phyloP scores from a whole-genome alignment of 257 asterid species.

The Lantana camara region DNA sequence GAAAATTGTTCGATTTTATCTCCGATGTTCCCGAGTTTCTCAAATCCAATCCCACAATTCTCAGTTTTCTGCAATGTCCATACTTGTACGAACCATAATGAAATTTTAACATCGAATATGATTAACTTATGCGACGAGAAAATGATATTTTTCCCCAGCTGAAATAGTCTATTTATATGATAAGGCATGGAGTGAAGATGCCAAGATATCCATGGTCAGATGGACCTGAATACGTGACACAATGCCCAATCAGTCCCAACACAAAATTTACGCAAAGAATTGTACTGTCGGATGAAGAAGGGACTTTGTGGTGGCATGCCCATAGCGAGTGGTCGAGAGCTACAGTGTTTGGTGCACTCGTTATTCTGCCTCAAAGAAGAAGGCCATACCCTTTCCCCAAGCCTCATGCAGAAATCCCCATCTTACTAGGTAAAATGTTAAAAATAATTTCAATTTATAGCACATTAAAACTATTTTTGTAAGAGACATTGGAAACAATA shows the following conservation, averaged over 20 bases:
- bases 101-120: no score
- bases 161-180: neutral
- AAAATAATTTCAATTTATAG: neutral
- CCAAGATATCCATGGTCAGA: conserved; percentile 65
- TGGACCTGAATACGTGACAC: conserved; percentile 59
- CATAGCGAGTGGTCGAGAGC: conserved; percentile 63
- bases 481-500: no score
- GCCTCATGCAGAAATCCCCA: conserved; percentile 43
- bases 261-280: conserved; percentile 40
- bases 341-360: conserved; percentile 49
- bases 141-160: no score
- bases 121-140: no score
- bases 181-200: conserved; percentile 66
- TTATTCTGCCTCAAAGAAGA: conserved; percentile 36
- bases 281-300: conserved; percentile 44
- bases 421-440: conserved; percentile 36
- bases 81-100: no score
- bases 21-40: no score
- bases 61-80: no score
- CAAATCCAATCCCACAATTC: no score
- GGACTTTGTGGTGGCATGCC: no score
- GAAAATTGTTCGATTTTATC: no score
- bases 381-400: conserved; percentile 41
- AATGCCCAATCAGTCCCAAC: conserved; percentile 56
- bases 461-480: neutral